A percentile compares a stretch with the other conserved stretches of the same genome.
Evolutionary conservation across 176 grass and related monocot species (phyloP).

Genomic region (Lolium perenne): DNA sequence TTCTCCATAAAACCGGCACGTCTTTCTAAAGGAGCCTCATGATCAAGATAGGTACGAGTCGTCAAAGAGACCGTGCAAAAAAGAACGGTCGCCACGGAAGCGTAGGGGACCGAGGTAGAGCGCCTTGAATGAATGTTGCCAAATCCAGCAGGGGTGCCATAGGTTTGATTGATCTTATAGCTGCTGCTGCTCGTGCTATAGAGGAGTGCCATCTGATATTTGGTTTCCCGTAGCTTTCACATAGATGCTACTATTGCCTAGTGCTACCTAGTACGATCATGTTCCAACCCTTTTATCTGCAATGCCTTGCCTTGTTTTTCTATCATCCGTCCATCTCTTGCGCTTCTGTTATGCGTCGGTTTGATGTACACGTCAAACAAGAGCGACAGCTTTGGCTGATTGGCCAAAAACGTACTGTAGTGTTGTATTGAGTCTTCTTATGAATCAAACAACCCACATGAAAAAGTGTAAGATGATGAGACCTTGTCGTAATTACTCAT

Average conservation of each 20-base stretch:
- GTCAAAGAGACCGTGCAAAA: not conserved
- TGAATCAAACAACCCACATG: not conserved
- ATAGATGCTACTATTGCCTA: not conserved
- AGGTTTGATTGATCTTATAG: not conserved
- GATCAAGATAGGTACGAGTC: not conserved
- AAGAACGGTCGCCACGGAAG: constrained; percentile 21
- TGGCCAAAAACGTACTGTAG: not conserved
- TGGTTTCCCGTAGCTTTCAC: constrained; percentile 43
- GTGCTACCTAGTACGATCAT: not conserved
- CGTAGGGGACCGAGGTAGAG: not conserved
- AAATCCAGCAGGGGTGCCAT: constrained; percentile 3
- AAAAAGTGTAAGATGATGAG: too few relatives aligned
- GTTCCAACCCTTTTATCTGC: not conserved
- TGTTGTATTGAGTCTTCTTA: not conserved
- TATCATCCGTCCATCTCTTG: not conserved
- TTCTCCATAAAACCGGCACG: constrained; percentile 24
- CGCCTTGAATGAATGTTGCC: constrained; percentile 10
- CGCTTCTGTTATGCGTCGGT: constrained; percentile 20
- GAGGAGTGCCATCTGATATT: not conserved
- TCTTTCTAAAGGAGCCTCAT: not conserved
- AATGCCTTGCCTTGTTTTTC: not conserved
- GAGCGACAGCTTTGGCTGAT: constrained; percentile 11
- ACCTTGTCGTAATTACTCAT: too few relatives aligned
- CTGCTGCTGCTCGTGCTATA: not conserved
- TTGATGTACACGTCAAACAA: not conserved